phyloP scores from a whole-genome alignment of 495 filamentous ascomycete species.

The Hypoxylon cercidicola region DNA sequence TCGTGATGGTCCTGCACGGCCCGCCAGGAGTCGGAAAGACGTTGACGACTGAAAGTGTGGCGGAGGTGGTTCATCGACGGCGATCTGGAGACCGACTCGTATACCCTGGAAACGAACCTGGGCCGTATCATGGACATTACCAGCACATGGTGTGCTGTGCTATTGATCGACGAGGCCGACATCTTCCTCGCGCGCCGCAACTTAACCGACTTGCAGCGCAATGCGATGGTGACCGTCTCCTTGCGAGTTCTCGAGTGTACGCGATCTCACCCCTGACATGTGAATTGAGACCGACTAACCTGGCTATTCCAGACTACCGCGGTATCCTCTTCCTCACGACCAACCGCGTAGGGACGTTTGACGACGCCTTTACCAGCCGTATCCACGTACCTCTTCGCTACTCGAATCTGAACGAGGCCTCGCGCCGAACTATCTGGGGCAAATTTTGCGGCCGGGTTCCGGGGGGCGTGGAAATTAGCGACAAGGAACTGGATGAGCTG shows the following conservation, averaged over 20 bases:
- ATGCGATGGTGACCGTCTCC: constrained; percentile 59
- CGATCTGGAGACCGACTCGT: constrained; percentile 59
- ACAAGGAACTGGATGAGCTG: constrained; percentile 54
- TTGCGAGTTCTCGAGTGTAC: constrained; percentile 39
- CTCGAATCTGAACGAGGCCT: constrained; percentile 46
- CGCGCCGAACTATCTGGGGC: constrained; percentile 55
- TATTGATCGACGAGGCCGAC: constrained; percentile 64
- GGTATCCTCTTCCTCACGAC: constrained; percentile 88
- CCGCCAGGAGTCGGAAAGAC: constrained; percentile 55
- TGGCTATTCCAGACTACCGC: constrained; percentile 56
- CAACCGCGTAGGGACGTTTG: constrained; percentile 74
- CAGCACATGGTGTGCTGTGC: constrained; percentile 58
- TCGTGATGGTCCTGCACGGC: constrained; percentile 55
- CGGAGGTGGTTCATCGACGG: constrained; percentile 63
- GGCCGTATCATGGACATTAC: constrained; percentile 61
- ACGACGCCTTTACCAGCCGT: constrained; percentile 61
- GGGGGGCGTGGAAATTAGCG: constrained; percentile 47
- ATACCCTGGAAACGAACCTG: constrained; percentile 46
- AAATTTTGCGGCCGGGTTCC: constrained; percentile 50
- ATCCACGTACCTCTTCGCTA: constrained; percentile 57
- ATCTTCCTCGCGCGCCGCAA: constrained; percentile 59
- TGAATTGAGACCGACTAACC: constrained; percentile 8
- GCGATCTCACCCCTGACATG: background rate
- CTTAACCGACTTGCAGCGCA: constrained; percentile 54
- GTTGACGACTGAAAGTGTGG: constrained; percentile 56